Base-by-base conservation (phyloP, 345 rosid species). In the Microcos paniculata region DNA sequence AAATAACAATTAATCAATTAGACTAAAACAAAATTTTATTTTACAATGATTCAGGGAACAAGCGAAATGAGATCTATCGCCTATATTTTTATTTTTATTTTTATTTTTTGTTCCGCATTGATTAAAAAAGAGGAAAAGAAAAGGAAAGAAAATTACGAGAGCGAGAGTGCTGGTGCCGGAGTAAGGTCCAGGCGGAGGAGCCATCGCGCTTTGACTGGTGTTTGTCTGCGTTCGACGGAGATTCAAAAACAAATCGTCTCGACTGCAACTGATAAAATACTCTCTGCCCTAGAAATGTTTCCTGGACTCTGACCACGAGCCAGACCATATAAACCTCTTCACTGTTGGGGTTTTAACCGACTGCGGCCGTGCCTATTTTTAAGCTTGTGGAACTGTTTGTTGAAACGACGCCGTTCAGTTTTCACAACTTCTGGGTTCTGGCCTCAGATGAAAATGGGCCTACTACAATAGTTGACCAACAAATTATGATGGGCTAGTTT, bases 101-200 rank as follows among this genome's bases (percentile, higher is more conserved):
- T 10, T 52, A 0, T 8, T 46, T 5, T 4, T 24, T 74, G 46
- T 70, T 16, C 53, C 23, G 4, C 21, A 23, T 72, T 26, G 73
- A 55, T 30, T 21, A 19, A 26, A 14, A 35, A 11, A 3, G 15
- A n/a, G 6, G 35, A 38, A 1, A 21, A 4, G 16, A 21, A 23
- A 1, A 26, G 57, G 18, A 35, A 45, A 57, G 38, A 38, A 80
- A 76, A 55, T 43, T 85, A 94, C 98, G 75, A 90, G 84, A 62
- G 98, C 94, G 15, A 91, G 93, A 61, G 98, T 81, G 89, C 96
- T 91, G 76, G 88, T 87, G 78, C 98, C 97, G 73, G 97, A 90
- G 89, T 90, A 93, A 45, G 91, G 97, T 55, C 93, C 92, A 57
- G 93, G 94, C 77, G 92, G 94, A 3, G 89, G 87, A 81, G 96